Evolutionary conservation across 768 basidiomycete genomes (phyloP).

Genomic region (Lactarius deliciosus): DNA sequence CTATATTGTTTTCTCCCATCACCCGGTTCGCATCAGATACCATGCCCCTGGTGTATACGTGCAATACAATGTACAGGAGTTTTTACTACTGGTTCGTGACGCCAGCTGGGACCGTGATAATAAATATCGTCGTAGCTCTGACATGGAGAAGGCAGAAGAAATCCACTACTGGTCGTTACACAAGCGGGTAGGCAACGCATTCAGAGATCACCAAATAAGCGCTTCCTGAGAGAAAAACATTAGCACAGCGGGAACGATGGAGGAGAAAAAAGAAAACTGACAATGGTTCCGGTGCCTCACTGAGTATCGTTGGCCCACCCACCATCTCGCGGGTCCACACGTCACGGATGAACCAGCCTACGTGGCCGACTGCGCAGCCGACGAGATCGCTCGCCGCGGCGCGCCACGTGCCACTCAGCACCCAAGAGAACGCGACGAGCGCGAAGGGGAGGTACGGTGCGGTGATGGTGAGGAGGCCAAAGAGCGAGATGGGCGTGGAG

Average conservation of each 20-base stretch:
- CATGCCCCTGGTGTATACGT: constrained; percentile 21
- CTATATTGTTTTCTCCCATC: not conserved
- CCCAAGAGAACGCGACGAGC: constrained; percentile 84
- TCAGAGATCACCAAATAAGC: constrained; percentile 60
- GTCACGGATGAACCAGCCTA: constrained; percentile 82
- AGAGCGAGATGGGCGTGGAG: constrained; percentile 91
- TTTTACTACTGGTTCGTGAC: not conserved
- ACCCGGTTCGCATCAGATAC: constrained; percentile 17
- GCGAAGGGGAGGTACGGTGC: constrained; percentile 95
- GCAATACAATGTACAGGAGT: constrained; percentile 16
- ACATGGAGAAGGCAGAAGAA: not conserved
- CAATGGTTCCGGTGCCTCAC: constrained; percentile 68
- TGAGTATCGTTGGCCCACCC: constrained; percentile 69
- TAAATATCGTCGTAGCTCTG: not conserved
- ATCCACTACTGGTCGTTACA: not conserved
- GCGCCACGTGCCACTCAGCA: constrained; percentile 78
- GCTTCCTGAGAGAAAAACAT: constrained; percentile 47
- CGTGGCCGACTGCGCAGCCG: constrained; percentile 84
- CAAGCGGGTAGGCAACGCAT: not conserved
- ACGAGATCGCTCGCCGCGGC: constrained; percentile 80
- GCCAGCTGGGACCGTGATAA: not conserved
- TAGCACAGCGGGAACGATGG: not conserved
- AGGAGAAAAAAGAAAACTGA: constrained; percentile 42
- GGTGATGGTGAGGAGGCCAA: constrained; percentile 91
- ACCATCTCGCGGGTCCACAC: constrained; percentile 89